Percentiles rank a stretch among this genome's conserved stretches.
Evolutionary conservation across 106 monocot genomes (phyloP).

Genomic region (Dendrobium catenatum): DNA sequence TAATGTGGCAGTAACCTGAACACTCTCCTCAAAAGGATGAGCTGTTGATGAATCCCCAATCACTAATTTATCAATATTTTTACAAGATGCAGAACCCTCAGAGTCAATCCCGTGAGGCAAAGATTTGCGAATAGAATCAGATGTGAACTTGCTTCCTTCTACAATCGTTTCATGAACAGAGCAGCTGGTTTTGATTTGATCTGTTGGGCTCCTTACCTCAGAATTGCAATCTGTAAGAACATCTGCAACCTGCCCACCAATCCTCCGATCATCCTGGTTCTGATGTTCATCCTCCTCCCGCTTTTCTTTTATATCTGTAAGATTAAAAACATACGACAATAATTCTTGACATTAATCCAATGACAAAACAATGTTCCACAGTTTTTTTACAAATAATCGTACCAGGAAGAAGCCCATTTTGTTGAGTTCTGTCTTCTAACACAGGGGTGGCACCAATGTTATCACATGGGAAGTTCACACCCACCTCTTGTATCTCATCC

Average conservation of each 20-base stretch:
- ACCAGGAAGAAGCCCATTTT: constrained; percentile 11
- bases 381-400: constrained; percentile 5
- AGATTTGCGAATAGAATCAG: constrained; percentile 9
- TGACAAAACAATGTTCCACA: constrained; percentile 2
- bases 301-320: constrained; percentile 8
- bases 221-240: constrained; percentile 11
- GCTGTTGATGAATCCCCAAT: constrained; percentile 3
- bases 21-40: constrained; percentile 5
- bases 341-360: constrained; percentile 5
- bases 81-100: constrained; percentile 5
- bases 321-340: background rate
- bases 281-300: constrained; percentile 9
- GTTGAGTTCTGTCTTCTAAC: constrained; percentile 18
- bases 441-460: background rate
- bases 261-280: constrained; percentile 1
- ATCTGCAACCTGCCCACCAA: constrained; percentile 1
- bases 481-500: constrained; percentile 17
- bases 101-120: constrained; percentile 11
- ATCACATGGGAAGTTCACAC: background rate
- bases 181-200: constrained; percentile 20
- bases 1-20: background rate
- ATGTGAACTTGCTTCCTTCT: constrained; percentile 14
- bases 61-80: constrained; percentile 12
- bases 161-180: constrained; percentile 26
- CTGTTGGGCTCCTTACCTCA: constrained; percentile 15